Evolutionary conservation across 768 basidiomycete genomes (phyloP), one percentile per base, ranked within the genome.

Genomic region (Boletus vermiculosoides): DNA sequence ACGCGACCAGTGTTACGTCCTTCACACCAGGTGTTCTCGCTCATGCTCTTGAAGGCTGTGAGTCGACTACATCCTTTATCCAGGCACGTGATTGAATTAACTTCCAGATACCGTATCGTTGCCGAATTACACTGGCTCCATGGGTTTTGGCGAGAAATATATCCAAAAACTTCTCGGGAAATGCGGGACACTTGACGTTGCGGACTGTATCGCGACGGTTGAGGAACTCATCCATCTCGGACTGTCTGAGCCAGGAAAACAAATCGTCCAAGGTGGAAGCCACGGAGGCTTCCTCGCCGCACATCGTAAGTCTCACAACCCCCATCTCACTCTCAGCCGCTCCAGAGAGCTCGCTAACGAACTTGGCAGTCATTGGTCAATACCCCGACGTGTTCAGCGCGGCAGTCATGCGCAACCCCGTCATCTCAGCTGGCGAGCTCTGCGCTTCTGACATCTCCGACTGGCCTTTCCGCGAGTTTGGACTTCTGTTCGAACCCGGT

Each of bases 271-370:
- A 50, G 88, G 88, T 5, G 88, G 88, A 40, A 86, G 83, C 45
- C 89, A 91, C 57, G 87, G 87, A 0, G 88, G 88, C 2, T 89
- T 86, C 66, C 73, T 88, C 15, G 59, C 78, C 1, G 80, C 77
- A 0, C 85, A 87, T 62, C 71, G 84, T 86, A 63, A 60, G 84
- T 74, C 22, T 23, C 52, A 18, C 10, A 10, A 16, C 16, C 18
- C 8, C 28, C 16, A n/a, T 31, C 30, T 23, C 45, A 1, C 28
- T 23, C 39, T 40, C 23, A 20, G 13, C 9, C 16, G 15, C n/a
- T 25, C 44, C 11, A 18, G 33, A 22, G 30, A 13, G 4, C 22
- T 39, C 40, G 10, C 22, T 1, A 6, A 34, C 10, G 15, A 18
- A 30, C 31, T 18, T 7, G 36, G 1, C 40, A 88, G 86, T 90